phyloP scores from a whole-genome alignment of 805 yeast species.

The Wickerhamomyces kurtzmanii region DNA sequence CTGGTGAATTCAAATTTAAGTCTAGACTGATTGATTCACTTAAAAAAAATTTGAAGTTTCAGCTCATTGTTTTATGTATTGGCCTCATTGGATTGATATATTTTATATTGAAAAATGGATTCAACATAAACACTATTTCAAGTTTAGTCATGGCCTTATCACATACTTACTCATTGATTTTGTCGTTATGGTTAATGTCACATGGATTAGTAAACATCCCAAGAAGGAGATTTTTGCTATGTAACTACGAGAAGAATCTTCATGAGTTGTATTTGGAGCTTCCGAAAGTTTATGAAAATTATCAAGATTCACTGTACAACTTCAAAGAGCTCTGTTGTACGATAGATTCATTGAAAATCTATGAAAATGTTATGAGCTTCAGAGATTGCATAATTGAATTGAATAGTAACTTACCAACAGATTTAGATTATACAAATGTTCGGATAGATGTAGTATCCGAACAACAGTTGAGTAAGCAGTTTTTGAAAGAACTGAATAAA shows the following conservation, averaged over 20 bases:
- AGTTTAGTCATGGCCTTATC: slow-evolving; percentile 65
- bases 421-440: slow-evolving; percentile 13
- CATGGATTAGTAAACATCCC: slow-evolving; percentile 72
- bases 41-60: slow-evolving; percentile 47
- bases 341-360: slow-evolving; percentile 40
- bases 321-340: slow-evolving; percentile 56
- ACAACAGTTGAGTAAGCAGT: slow-evolving; percentile 22
- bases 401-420: too few species aligned
- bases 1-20: slow-evolving; percentile 48
- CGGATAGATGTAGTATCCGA: slow-evolving; percentile 13
- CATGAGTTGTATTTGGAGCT: slow-evolving; percentile 38
- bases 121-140: slow-evolving; percentile 46
- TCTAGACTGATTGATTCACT: slow-evolving; percentile 47
- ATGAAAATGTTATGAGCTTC: too few species aligned
- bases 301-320: slow-evolving; percentile 52
- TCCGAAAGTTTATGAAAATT: slow-evolving; percentile 46
- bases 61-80: slow-evolving; percentile 40
- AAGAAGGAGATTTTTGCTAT: slow-evolving; percentile 26
- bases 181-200: slow-evolving; percentile 79
- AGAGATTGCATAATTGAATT: too few species aligned
- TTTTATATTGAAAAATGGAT: slow-evolving; percentile 43
- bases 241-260: slow-evolving; percentile 25
- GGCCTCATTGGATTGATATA: slow-evolving; percentile 51
- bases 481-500: slow-evolving; percentile 40
- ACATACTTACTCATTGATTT: slow-evolving; percentile 63